A percentile compares a stretch with the other conserved stretches of the same genome.
phyloP scores from a whole-genome alignment of 2,329 filamentous ascomycete species.

The Neoscytalidium dimidiatum region DNA sequence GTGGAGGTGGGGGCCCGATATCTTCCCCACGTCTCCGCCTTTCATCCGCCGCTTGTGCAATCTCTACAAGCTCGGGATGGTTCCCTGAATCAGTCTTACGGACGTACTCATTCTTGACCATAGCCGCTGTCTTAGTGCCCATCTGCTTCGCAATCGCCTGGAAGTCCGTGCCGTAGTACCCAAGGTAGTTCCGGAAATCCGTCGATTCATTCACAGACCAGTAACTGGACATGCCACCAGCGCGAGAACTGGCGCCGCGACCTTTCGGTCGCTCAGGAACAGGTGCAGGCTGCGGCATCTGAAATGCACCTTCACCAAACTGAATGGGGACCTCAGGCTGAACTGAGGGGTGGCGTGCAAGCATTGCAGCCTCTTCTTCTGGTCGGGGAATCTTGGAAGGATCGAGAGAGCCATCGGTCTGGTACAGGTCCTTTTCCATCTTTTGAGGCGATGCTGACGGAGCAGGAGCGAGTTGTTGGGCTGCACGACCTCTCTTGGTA shows the following conservation, averaged over 20 bases:
- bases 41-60: conserved; percentile 45
- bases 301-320: conserved; percentile 51
- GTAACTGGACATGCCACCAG: conserved; percentile 71
- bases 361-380: conserved; percentile 6
- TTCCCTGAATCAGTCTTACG: conserved; percentile 48
- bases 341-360: neutral
- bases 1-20: conserved; percentile 50
- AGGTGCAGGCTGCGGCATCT: neutral
- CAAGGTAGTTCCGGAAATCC: conserved; percentile 73
- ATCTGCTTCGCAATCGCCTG: conserved; percentile 73
- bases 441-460: conserved; percentile 30
- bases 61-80: conserved; percentile 41
- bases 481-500: conserved; percentile 31
- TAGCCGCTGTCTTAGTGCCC: conserved; percentile 82
- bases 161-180: conserved; percentile 79
- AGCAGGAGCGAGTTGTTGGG: conserved; percentile 32
- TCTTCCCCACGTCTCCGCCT: conserved; percentile 47
- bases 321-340: conserved; percentile 22
- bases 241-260: conserved; percentile 4
- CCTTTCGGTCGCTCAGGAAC: conserved; percentile 14
- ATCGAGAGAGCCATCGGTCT: neutral
- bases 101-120: conserved; percentile 62
- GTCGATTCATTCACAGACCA: conserved; percentile 83
- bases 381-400: neutral
- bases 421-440: conserved; percentile 17